Evolutionary conservation across 805 yeast species (phyloP), one percentile per base, ranked within the genome.

Genomic region (Yamadazyma ubonensis): DNA sequence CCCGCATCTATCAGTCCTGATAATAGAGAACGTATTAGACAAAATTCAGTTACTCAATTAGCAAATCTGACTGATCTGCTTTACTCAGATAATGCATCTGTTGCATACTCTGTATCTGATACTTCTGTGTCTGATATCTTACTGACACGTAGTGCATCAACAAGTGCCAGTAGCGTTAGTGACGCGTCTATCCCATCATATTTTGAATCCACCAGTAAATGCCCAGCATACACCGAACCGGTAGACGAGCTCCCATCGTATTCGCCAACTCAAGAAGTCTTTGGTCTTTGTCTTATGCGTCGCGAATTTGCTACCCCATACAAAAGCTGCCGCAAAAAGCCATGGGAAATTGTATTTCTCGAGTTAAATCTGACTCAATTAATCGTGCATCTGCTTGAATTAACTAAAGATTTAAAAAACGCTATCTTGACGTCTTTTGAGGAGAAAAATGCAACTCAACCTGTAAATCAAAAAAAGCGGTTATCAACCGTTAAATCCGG

Each of bases 281-380:
- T 52, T 44, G 73, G 74, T 3, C 33, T 64, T 14, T 49, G 63
- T 5, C 50, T 68, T 22, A 39, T 61, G 26, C 61, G 65, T 31
- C 55, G 59, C 12, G 74, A 69, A 50, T 63, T 66, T 37, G 43
- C 45, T 5, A 61, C 71, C 2, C 74, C 74, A 0, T 69, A 59
- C 51, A 63, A 58, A 38, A 38, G 46, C 44, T 51, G 44, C 36
- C 50, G 54, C 6, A 41, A 51, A 15, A 40, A 65, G 22, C 38
- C 49, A 6, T 62, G 70, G 65, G 59, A 56, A 39, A 69, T 71
- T 1, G 70, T 69, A 14, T 45, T 65, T 17, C 50, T 65, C 17
- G 71, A 67, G 45, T 46, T 69, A 25, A 67, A 66, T 46, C 59
- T 68, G 28, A 69, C 70, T 14, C 72, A 68, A 43, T 53, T 69